Base-by-base conservation (phyloP, 805 yeast genomes). In the Pichia ethanolica region DNA sequence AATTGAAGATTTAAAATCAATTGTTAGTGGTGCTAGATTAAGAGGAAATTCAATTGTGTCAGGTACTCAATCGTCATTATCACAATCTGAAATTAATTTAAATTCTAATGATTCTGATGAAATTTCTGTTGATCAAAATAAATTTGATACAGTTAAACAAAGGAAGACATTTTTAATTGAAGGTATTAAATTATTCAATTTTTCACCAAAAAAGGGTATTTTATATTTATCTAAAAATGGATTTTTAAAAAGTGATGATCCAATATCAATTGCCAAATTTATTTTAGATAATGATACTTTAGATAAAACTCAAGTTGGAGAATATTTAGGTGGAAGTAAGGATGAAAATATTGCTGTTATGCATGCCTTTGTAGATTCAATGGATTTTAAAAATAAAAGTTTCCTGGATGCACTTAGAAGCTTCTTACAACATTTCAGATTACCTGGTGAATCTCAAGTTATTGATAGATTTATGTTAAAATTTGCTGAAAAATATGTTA, bases 371-470 rank as follows among this genome's bases (percentile, higher is more conserved):
- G 95, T 91, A 32, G 96, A 90, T 61, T 70, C 75, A 54, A 83
- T 93, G 82, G 87, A 89, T 49, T 91, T 93, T 64, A 69, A 75
- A 5, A 73, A 74, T 35, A 64, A 75, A 56, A 71, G 81, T 1
- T 89, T 93, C 62, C 89, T 90, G 13, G 95, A 84, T 57, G 95
- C 98, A 0, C 71, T 93, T 71, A 78, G 99, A 56, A 72, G 70
- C 13, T 89, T 89, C 60, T 73, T 93, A 51, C 99, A 95, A 62
- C 75, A 81, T 44, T 95, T 93, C 70, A 76, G 99, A 64, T 75
- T 93, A 52, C 99, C 99, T 3, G 99, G 99, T 45, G 99, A 93
- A 69, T 90, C 97, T 5, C 99, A 93, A 69, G 91, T 93, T 62
- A 91, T 93, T 63, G 99, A 93, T 72, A 77, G 99, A 58, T 89